Evolutionary conservation across 2,329 filamentous ascomycete species (phyloP).

Genomic region (Bimuria novae-zelandiae): DNA sequence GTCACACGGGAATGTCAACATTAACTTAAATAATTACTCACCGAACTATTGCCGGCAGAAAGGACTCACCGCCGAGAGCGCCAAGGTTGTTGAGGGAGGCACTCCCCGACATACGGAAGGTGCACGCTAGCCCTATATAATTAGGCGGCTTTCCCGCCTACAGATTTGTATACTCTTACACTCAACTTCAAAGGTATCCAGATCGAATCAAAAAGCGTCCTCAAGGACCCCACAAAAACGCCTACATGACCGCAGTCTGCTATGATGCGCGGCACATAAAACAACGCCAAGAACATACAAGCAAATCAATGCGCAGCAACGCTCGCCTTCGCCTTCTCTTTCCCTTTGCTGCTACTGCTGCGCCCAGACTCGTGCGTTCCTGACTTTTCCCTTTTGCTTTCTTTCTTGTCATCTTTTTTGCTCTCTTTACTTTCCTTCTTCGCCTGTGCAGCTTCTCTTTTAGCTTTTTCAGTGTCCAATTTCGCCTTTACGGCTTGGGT

Average conservation of each 20-base stretch:
- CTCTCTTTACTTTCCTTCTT: conserved; percentile 33
- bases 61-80: conserved; percentile 18
- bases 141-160: no score
- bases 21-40: conserved; percentile 13
- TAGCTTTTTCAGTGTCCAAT: conserved; percentile 2
- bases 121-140: no score
- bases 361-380: conserved; percentile 9
- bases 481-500: conserved; percentile 45
- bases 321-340: conserved; percentile 31
- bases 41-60: conserved; percentile 20
- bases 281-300: neutral
- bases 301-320: conserved; percentile 13
- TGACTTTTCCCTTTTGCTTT: conserved; percentile 4
- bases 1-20: conserved; percentile 14
- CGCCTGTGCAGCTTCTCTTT: conserved; percentile 35
- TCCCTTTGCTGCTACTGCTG: conserved; percentile 23
- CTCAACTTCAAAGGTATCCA: conserved; percentile 43
- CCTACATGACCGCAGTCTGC: conserved; percentile 10
- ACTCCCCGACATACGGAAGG: no score
- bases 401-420: conserved; percentile 15
- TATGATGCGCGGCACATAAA: no score
- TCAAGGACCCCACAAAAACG: conserved; percentile 6
- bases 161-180: conserved; percentile 13
- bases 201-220: conserved; percentile 27
- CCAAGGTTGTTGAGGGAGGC: no score